Percentiles rank a stretch among this genome's conserved stretches.
Conservation (phyloP, 169 alveolate genomes). For the Plasmodium blacklocki region DNA sequence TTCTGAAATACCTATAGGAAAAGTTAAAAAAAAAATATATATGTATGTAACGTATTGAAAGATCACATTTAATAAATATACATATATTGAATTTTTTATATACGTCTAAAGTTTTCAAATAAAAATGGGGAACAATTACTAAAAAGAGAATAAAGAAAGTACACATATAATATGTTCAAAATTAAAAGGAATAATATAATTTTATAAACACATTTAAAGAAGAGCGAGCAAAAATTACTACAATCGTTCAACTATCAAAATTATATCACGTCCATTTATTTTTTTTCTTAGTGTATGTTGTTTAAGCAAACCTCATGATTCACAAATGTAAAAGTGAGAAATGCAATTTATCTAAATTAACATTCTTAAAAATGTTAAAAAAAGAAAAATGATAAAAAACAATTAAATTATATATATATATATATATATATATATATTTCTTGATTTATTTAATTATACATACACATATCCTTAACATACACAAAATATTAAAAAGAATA, state of each 20-base stretch:
- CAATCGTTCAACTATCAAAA: background rate
- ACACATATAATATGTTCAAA: background rate
- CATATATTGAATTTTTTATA: no score
- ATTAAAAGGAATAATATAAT: background rate
- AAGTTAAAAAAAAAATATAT: conserved; percentile 20
- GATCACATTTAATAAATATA: no score
- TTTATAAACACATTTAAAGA: background rate
- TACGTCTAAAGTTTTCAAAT: conserved; percentile 56
- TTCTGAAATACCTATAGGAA: conserved; percentile 26
- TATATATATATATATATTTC: background rate
- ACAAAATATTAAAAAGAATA: background rate
- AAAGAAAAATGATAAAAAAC: conserved; percentile 8
- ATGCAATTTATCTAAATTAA: conserved; percentile 7
- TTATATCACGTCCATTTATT: background rate
- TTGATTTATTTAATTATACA: background rate
- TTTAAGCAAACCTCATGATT: conserved; percentile 24
- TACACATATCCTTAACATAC: background rate
- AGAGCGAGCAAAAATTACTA: background rate
- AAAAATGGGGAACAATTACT: conserved; percentile 70
- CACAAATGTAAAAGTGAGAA: conserved; percentile 6
- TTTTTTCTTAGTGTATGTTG: background rate
- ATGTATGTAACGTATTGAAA: background rate
- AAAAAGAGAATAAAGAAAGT: conserved; percentile 13
- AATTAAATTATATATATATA: conserved; percentile 5
- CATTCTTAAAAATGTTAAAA: background rate